Base-by-base conservation (phyloP, 1,284 basidiomycete genomes). In the Acaromyces ingoldii region DNA sequence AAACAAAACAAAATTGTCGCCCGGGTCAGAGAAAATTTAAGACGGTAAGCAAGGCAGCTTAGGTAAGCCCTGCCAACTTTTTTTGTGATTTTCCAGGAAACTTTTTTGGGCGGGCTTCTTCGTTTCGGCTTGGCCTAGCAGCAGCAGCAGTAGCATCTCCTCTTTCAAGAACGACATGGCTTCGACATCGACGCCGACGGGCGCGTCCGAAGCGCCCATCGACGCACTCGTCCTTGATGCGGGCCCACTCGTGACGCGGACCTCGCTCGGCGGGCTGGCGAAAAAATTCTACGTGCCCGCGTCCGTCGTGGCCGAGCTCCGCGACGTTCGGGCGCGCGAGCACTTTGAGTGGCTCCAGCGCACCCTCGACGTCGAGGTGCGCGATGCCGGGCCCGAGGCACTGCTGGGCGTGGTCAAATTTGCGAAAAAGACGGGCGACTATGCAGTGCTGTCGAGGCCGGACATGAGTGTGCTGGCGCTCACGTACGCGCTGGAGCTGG, bases 351-450 rank as follows among this genome's bases (percentile, higher is more conserved):
- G 50, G n/a, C 55, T 74, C 26, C 58, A 59, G 25, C 34, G 60
- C 4, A 62, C 61, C 22, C 58, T 61, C 21, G 61, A 71, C 34
- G 59, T 74, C 21, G 57, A 66, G 24, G 52, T 74, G 13, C 58
- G 64, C 9, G 68, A 73, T 40, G 63, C 71, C 5, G 58, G 62
- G 9, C 57, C 71, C 5, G 63, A 70, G 33, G 68, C 69, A 25
- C 55, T 72, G 57, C 48, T 55, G 30, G 37, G 65, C 89, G 95
- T 93, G 7, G 88, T 88, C 46, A 85, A 87, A 58, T 88, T 87
- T 77, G 89, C 95, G 3, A 92, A 90, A 80, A 89, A 90, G 80
- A 96, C 93, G 0, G 95, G 95, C 77, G 95, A 98, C 77, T 93
- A 91, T 73, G 81, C 89, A 30, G 93, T 93, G 40, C 81, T 99